Evolutionary conservation across 1,139 yeast genomes (phyloP).

Genomic region (Scheffersomyces cryptocercus): DNA sequence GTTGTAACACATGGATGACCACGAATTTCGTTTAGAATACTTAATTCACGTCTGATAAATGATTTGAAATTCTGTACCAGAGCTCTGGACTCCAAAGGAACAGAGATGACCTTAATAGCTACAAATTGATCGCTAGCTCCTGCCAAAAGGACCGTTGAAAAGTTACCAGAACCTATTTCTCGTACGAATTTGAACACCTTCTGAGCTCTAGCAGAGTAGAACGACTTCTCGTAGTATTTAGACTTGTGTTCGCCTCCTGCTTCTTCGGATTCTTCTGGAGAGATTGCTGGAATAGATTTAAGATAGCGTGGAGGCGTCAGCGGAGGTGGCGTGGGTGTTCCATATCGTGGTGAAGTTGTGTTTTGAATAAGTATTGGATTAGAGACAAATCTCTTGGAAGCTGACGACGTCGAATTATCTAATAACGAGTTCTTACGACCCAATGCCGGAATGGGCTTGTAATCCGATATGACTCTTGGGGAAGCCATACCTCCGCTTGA

Average conservation of each 20-base stretch:
- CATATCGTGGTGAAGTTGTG: constrained; percentile 1
- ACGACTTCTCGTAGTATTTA: constrained; percentile 11
- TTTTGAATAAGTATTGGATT: constrained; percentile 16
- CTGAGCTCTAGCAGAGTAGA: constrained; percentile 13
- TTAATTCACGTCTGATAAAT: constrained; percentile 74
- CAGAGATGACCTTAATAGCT: constrained; percentile 45
- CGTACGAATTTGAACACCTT: constrained; percentile 22
- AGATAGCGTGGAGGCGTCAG: constrained; percentile 5
- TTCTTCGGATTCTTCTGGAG: constrained; percentile 11
- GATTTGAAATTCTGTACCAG: constrained; percentile 53
- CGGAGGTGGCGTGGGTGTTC: constrained; percentile 3
- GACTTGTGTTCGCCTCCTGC: constrained; percentile 5
- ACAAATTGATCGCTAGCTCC: constrained; percentile 23
- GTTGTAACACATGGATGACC: constrained; percentile 43
- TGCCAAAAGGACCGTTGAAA: constrained; percentile 57
- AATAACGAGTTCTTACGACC: constrained; percentile 22
- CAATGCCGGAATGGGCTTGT: constrained; percentile 25
- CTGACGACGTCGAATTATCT: constrained; percentile 11
- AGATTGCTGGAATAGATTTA: constrained; percentile 9
- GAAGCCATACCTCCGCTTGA: background rate
- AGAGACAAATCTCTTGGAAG: constrained; percentile 21
- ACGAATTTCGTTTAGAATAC: constrained; percentile 51
- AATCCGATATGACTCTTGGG: constrained; percentile 35
- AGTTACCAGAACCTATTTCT: constrained; percentile 59
- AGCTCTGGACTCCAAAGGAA: constrained; percentile 29